A percentile compares a stretch with the other conserved stretches of the same genome.
These are phyloP conservation scores for Melampsora americana DNA, from an alignment of 1,284 basidiomycete genomes.

Conservation along the genomic window DNA sequence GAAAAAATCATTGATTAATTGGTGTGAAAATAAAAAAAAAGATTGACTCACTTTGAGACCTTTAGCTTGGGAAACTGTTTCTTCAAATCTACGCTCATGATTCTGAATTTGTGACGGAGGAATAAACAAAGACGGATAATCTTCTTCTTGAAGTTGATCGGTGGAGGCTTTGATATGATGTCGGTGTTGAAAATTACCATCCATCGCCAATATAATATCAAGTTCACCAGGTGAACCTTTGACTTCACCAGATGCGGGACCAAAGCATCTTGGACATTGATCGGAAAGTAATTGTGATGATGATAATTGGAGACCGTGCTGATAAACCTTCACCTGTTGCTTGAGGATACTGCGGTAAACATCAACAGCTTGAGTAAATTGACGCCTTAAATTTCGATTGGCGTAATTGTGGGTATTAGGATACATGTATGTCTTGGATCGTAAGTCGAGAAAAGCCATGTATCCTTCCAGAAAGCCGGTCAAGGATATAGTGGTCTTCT, in stretches of 20 bases:
- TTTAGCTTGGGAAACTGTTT: too few relatives aligned
- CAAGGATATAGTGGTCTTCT: neutral
- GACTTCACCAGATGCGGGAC: neutral
- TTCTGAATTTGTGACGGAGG: neutral
- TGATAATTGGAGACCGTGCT: neutral
- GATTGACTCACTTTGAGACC: too few relatives aligned
- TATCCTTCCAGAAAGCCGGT: neutral
- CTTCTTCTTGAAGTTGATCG: neutral
- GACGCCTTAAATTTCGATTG: neutral
- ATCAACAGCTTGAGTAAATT: constrained; percentile 13
- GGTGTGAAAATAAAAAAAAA: neutral
- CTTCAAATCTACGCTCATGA: neutral
- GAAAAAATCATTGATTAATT: neutral
- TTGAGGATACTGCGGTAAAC: neutral
- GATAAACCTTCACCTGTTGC: neutral
- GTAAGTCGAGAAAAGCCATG: neutral
- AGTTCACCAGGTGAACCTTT: neutral
- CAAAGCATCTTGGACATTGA: constrained; percentile 8
- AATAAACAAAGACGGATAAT: neutral
- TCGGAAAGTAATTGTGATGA: neutral
- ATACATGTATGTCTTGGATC: neutral
- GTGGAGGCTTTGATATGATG: neutral
- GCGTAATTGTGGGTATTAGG: neutral
- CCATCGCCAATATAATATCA: constrained; percentile 9
- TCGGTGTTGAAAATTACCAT: too few relatives aligned